phyloP scores from a whole-genome alignment of 495 filamentous ascomycete genomes.

The Hypomontagnella monticulosa region DNA sequence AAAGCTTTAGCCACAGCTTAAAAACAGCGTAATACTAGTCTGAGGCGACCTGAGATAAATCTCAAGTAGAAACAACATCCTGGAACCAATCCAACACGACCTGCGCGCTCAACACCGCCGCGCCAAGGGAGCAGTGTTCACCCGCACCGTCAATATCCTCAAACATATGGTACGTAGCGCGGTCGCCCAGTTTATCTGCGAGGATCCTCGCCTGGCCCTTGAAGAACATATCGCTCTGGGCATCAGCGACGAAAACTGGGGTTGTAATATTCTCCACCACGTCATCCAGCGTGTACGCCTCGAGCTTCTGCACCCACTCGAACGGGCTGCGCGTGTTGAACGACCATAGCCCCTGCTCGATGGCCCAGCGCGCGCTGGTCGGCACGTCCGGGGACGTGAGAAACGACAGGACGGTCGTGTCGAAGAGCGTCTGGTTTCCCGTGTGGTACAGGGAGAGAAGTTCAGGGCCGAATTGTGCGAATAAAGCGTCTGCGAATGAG shows the following conservation, averaged over 20 bases:
- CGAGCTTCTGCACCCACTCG: slow-evolving; percentile 38
- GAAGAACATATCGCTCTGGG: slow-evolving; percentile 50
- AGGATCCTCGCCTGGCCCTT: slow-evolving; percentile 47
- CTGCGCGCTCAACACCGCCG: slow-evolving; percentile 27
- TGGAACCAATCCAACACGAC: slow-evolving; percentile 49
- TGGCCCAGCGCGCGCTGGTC: slow-evolving; percentile 44
- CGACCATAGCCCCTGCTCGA: slow-evolving; percentile 54
- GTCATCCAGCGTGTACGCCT: slow-evolving; percentile 43
- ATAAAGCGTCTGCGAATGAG: slow-evolving; percentile 30
- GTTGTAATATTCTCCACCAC: slow-evolving; percentile 42
- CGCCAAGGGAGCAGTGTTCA: slow-evolving; percentile 44
- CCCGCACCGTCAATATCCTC: slow-evolving; percentile 42
- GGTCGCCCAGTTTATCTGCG: slow-evolving; percentile 45
- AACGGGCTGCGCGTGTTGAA: slow-evolving; percentile 50
- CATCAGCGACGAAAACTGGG: slow-evolving; percentile 51
- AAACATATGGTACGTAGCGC: slow-evolving; percentile 44
- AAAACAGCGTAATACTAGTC: too few relatives aligned
- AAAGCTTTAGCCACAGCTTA: too few relatives aligned
- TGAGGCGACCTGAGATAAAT: too few relatives aligned
- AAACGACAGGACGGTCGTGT: slow-evolving; percentile 14
- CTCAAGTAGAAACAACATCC: slow-evolving; percentile 24
- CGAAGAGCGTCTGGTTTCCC: slow-evolving; percentile 22
- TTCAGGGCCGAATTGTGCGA: slow-evolving; percentile 18
- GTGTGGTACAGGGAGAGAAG: slow-evolving; percentile 4
- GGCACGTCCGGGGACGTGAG: background rate